These are phyloP conservation scores for Naumovozyma castellii DNA, from an alignment of 805 yeast species.

Conservation along the genomic window DNA sequence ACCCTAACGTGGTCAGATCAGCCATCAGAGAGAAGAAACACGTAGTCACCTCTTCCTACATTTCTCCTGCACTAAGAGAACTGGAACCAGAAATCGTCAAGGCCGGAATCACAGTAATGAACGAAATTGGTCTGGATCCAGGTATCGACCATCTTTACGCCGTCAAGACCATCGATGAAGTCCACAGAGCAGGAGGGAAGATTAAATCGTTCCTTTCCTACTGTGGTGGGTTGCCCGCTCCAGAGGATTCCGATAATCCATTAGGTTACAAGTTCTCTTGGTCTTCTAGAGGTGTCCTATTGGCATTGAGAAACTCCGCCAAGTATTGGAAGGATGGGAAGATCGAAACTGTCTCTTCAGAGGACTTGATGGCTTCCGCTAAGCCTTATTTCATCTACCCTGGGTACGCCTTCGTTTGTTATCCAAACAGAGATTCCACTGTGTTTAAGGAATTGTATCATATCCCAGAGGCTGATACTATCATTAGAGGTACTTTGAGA, in stretches of 20 bases:
- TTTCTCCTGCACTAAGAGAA: constrained; percentile 81
- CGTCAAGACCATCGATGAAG: constrained; percentile 95
- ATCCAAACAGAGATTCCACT: constrained; percentile 98
- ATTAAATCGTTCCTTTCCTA: constrained; percentile 88
- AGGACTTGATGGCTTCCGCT: constrained; percentile 90
- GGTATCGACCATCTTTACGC: constrained; percentile 98
- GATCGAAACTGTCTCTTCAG: constrained; percentile 68
- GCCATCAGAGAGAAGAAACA: constrained; percentile 85
- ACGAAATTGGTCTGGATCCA: constrained; percentile 97
- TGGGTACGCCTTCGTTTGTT: constrained; percentile 87
- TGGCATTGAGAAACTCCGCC: constrained; percentile 92
- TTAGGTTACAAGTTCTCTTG: constrained; percentile 98
- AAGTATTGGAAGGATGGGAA: constrained; percentile 81
- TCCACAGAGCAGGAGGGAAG: constrained; percentile 83
- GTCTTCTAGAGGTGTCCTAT: constrained; percentile 96
- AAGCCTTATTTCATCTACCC: constrained; percentile 93
- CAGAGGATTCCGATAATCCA: constrained; percentile 95
- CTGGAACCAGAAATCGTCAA: constrained; percentile 79
- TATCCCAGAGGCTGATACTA: constrained; percentile 96
- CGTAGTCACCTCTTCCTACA: constrained; percentile 94
- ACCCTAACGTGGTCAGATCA: constrained; percentile 84
- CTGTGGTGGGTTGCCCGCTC: constrained; percentile 99
- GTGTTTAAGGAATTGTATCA: constrained; percentile 82
- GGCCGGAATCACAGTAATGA: constrained; percentile 96
- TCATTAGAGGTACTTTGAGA: constrained; percentile 93